Evolutionary conservation across 139 green algal species (phyloP).

Genomic region (Chlorella sp.): DNA sequence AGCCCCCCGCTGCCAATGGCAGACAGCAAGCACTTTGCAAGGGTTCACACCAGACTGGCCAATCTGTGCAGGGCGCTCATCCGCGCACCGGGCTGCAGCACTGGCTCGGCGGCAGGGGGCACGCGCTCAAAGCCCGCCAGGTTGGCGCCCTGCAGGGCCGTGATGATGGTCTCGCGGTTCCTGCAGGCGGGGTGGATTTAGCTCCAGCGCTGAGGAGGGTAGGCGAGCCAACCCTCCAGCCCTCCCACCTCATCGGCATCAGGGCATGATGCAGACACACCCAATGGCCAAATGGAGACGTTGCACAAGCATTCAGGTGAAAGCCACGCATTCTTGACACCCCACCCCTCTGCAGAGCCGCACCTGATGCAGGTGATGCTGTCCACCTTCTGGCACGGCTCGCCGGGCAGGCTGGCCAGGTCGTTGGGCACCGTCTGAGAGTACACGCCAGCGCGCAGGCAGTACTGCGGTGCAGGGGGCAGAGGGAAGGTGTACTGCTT

Average conservation of each 20-base stretch:
- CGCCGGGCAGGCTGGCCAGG: constrained; percentile 4
- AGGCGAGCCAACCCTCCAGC: too few relatives aligned
- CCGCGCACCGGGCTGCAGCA: background rate
- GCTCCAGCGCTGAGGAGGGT: too few relatives aligned
- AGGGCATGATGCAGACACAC: too few relatives aligned
- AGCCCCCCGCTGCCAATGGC: too few relatives aligned
- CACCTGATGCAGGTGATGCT: constrained; percentile 16
- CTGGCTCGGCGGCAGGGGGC: background rate
- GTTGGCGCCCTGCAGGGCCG: background rate
- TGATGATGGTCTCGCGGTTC: constrained; percentile 10
- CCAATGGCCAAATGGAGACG: background rate
- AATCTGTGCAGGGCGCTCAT: too few relatives aligned
- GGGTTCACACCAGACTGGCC: too few relatives aligned
- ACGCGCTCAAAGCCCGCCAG: background rate
- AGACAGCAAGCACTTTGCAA: too few relatives aligned
- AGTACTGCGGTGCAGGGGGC: constrained; percentile 7
- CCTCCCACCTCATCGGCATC: too few relatives aligned
- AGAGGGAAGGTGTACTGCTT: too few relatives aligned
- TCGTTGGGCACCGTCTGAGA: background rate
- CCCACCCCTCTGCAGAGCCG: background rate
- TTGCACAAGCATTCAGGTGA: background rate
- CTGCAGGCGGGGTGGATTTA: background rate
- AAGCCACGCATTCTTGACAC: background rate
- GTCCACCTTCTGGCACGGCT: constrained; percentile 11
- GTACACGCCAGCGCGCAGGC: constrained; percentile 7